Evolutionary conservation across 176 grass and related monocot genomes (phyloP), one percentile per base, ranked within the genome.

Genomic region (Lolium multiflorum): DNA sequence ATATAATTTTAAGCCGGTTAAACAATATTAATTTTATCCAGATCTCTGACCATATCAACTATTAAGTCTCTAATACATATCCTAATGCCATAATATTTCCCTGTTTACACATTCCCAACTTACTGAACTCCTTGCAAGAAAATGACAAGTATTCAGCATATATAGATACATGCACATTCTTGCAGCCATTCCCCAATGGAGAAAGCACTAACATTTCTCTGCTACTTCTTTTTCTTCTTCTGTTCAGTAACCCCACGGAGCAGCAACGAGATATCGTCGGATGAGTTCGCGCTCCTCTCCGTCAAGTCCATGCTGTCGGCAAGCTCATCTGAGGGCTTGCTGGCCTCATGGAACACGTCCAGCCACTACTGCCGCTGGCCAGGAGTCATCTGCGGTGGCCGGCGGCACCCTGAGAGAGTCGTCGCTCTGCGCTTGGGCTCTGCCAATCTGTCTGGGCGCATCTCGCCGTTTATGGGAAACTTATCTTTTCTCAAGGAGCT

Each of bases 291-390:
- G 7, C 65, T 69, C 65, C 65, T 39, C 65, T 17, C 65, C 7
- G 7, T 39, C 65, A 69, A 69, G 16, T 39, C 31, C 65, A 69
- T 39, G 65, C 31, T 69, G 65, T 38, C 37, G 16, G 57, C 57
- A 60, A 60, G n/a, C 57, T 22, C n/a, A 22, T 39, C 65, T 41
- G 65, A 69, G 35, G 35, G 35, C 17, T 16, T 68, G 35, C 31
- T 68, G 64, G 65, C 65, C 35, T 69, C 65, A 39, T 69, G 65
- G 65, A 69, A 69, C 65, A 69, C 35, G 8, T 69, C 65, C 16
- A 69, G 16, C 16, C 35, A 69, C 65, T 69, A 39, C 65, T 69
- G 65, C 65, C 35, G 35, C 35, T 69, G 65, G 65, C 15, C 65
- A 38, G 65, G 65, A 37, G 65, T 69, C 16, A 38, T 18, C 35